Evolutionary conservation across 768 basidiomycete genomes (phyloP), one percentile per base, ranked within the genome.

Genomic region (Suillus sp.): DNA sequence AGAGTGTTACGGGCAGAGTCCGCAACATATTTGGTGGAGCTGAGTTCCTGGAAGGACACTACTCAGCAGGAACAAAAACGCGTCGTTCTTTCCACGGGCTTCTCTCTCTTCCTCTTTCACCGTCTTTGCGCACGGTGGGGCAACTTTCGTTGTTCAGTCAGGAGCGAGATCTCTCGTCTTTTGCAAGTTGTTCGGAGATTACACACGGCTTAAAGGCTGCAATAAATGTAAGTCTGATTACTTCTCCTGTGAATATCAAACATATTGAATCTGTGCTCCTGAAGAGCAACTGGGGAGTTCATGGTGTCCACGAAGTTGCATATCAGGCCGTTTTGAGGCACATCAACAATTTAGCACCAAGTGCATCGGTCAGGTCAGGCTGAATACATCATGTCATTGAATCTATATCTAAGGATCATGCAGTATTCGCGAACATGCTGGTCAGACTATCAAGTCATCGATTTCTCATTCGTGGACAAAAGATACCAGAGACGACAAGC

Each of bases 21-120:
- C 83, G 92, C 16, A 99, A 99, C 75, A 84, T 91, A 5, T 91
- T 99, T 68, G 96, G 96, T 30, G 92, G 94, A 8, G 96, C 91
- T 18, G 96, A 99, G 75, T 85, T 86, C 0, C 80, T 99, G 57
- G 90, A 93, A 70, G 93, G 90, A 16, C 91, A 91, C 59, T 74
- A 92, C 13, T 86, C 95, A 1, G 80, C 90, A 20, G 96, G 96
- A 0, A 96, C 96, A 2, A 90, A 91, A 71, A 99, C 95, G 0
- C 86, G 87, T 62, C 86, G 88, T 60, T 86, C 95, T 0, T 96
- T 92, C 76, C 84, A 93, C 64, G 90, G 87, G 48, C 78, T 88
- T 13, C 74, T 90, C 1, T 80, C 83, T 0, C 78, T 86, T 0
- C 93, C 93, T 1, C 73, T 93, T 45, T 81, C 85, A 0, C 73